phyloP scores from a whole-genome alignment of 257 asterid genomes.

The Forsythia viridissima region DNA sequence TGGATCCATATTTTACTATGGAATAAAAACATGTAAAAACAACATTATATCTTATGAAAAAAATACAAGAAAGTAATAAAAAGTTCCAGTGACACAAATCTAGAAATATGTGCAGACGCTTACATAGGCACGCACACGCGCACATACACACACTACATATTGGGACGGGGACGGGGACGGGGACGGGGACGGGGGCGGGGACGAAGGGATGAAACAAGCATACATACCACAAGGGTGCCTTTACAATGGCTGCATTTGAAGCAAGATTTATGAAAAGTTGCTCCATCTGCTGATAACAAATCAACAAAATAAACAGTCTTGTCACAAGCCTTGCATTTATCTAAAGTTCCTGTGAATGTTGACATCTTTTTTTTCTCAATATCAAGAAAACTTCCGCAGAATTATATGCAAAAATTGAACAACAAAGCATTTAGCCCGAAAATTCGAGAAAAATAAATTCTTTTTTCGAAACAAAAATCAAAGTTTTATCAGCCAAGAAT shows the following conservation, averaged over 20 bases:
- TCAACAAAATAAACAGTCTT: constrained; percentile 61
- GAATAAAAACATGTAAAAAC: too few species aligned
- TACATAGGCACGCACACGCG: not conserved
- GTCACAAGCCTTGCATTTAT: constrained; percentile 61
- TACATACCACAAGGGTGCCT: constrained; percentile 74
- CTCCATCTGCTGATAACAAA: constrained; percentile 59
- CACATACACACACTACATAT: not conserved
- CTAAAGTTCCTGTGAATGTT: constrained; percentile 56
- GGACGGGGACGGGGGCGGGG: not conserved
- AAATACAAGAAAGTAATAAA: not conserved
- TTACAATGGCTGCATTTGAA: constrained; percentile 83
- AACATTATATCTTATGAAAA: not conserved
- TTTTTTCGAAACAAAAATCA: not conserved
- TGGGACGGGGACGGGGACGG: not conserved
- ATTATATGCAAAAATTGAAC: constrained; percentile 7
- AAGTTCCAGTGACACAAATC: not conserved
- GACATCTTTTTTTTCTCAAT: constrained; percentile 31
- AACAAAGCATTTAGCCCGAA: not conserved
- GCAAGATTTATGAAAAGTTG: constrained; percentile 50
- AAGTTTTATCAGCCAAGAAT: not conserved
- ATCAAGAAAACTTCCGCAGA: constrained; percentile 24
- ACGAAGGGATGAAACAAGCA: not conserved
- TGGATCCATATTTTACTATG: too few species aligned
- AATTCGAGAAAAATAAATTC: constrained; percentile 18
- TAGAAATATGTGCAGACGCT: not conserved